A percentile compares a stretch with the other conserved stretches of the same genome.
Conservation (phyloP, 192 early-diverging fungal genomes). For the Mortierella alpina region DNA sequence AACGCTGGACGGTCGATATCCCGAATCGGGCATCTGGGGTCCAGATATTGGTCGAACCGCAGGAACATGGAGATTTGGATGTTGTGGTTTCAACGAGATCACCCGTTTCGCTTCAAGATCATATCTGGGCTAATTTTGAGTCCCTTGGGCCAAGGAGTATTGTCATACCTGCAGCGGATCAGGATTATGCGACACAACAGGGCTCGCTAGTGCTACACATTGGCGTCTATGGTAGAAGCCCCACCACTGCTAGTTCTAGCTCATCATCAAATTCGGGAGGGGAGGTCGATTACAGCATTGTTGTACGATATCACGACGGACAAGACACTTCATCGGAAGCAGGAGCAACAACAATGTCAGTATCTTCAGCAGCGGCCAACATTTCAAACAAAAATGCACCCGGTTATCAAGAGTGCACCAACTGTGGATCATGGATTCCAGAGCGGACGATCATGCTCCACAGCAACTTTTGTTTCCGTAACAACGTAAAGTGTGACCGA, state of each 20-base stretch:
- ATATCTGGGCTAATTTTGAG: conserved; percentile 60
- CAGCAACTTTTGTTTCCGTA: conserved; percentile 80
- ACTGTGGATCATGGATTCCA: conserved; percentile 80
- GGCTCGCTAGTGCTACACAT: conserved; percentile 44
- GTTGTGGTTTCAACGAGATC: conserved; percentile 44
- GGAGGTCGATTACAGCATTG: conserved; percentile 4
- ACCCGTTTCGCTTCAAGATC: conserved; percentile 54
- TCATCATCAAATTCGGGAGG: conserved; percentile 16
- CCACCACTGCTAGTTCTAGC: background rate
- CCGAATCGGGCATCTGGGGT: conserved; percentile 36
- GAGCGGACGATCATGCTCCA: conserved; percentile 73
- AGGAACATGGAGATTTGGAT: conserved; percentile 55
- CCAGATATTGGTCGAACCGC: conserved; percentile 22
- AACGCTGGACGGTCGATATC: conserved; percentile 32
- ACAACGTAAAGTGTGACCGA: conserved; percentile 75
- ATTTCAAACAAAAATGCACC: conserved; percentile 25
- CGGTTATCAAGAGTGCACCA: conserved; percentile 66
- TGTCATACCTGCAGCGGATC: conserved; percentile 40
- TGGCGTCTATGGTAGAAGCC: conserved; percentile 53
- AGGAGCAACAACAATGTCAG: background rate
- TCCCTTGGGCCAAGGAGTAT: conserved; percentile 34
- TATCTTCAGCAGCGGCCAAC: conserved; percentile 1
- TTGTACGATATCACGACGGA: conserved; percentile 28
- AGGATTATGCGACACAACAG: conserved; percentile 47
- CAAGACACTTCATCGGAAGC: conserved; percentile 5